A percentile compares a stretch with the other conserved stretches of the same genome.
Evolutionary conservation across 352 stramenopile species (phyloP).

Genomic region (Globisporangium polare): DNA sequence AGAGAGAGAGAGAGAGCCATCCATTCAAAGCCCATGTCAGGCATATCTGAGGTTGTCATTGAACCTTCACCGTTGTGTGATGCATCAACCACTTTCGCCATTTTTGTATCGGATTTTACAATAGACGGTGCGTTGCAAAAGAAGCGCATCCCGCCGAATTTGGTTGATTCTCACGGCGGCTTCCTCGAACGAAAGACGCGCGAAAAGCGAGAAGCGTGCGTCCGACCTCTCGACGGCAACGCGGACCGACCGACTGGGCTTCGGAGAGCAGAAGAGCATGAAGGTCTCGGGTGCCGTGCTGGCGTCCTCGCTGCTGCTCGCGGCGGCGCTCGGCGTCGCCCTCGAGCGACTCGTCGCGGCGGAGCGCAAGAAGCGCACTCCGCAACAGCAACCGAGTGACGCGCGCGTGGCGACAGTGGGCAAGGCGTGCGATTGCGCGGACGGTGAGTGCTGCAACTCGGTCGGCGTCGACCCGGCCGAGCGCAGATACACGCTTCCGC

Average conservation of each 20-base stretch:
- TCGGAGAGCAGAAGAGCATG: slow-evolving; percentile 2
- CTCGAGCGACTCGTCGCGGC: not conserved
- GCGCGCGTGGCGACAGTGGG: not conserved
- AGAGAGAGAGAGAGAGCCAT: no score
- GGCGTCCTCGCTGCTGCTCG: slow-evolving; percentile 10
- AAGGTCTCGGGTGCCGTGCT: slow-evolving; percentile 11
- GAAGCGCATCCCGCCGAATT: not conserved
- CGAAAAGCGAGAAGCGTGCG: not conserved
- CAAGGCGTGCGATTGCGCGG: slow-evolving; percentile 49
- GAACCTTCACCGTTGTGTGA: not conserved
- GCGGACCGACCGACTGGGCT: not conserved
- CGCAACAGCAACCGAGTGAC: not conserved
- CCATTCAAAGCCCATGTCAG: no score
- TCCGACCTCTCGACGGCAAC: not conserved
- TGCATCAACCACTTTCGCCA: not conserved
- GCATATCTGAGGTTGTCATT: not conserved
- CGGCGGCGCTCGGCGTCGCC: slow-evolving; percentile 4
- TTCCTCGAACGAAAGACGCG: slow-evolving; percentile 3
- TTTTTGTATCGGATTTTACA: slow-evolving; percentile 2
- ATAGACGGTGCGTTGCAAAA: not conserved
- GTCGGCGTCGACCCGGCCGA: slow-evolving; percentile 36
- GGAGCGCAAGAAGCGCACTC: not conserved
- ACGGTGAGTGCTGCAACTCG: slow-evolving; percentile 79
- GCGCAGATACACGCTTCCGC: slow-evolving; percentile 66
- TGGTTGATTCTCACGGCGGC: slow-evolving; percentile 4